Evolutionary conservation across 139 green algal species (phyloP), one percentile per base, ranked within the genome.

Genomic region (Parachlorella kessleri): DNA sequence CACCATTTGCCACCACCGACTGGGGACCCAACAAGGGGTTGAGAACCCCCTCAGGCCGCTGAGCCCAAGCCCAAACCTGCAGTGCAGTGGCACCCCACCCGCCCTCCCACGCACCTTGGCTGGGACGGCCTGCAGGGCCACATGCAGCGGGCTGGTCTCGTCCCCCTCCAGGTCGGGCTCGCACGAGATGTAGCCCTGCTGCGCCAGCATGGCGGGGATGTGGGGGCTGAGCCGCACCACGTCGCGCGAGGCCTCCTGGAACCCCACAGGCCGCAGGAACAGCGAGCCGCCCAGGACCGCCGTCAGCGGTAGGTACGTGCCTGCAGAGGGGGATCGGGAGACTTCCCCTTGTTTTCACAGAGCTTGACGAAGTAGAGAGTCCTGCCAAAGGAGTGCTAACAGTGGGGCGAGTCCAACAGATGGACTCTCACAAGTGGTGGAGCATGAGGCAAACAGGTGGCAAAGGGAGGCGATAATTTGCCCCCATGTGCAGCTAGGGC

Each of bases 161-260:
- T 64, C 18, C 37, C 70, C 41, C 37, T 48, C 2, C 6, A 36
- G 30, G 26, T 55, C 21, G 63, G 83, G 83, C 6, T 89, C 73
- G 48, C 86, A 94, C 4, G 76, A 83, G 36, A 95, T 85, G 82
- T 91, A 94, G 68, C 92, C 92, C 69, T 87, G 80, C 83, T 96
- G 92, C 26, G 76, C 55, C 33, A 83, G 66, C 81, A 96, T 82
- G 9, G 70, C 41, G 35, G 10, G 35, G 33, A 96, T 77, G 33
- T 79, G 9, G 2, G 84, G 70, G 14, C 3, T 80, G 21, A 96
- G 84, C 26, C 87, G 85, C 24, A 97, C 80, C 2, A 95, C 92
- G 67, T 97, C 93, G 38, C 93, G 87, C 26, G 83, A 35, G 3
- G 90, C 80, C 53, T 93, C 80, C 53, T 72, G 21, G 70, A 88